Percentiles rank a stretch among this genome's conserved stretches.
These are phyloP conservation scores for Trypanosoma avium DNA, from an alignment of 208 protist genomes.

Conservation along the genomic window DNA sequence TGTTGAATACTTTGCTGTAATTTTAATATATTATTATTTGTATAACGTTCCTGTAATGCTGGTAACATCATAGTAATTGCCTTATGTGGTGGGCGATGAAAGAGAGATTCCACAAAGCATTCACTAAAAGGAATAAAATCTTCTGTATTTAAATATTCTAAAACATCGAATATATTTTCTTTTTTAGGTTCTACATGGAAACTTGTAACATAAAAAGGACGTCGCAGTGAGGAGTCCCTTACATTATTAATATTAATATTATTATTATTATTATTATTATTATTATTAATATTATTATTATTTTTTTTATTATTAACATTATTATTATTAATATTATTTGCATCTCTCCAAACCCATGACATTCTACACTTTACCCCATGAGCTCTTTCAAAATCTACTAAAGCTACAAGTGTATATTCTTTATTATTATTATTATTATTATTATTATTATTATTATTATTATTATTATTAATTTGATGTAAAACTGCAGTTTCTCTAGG, in stretches of 20 bases:
- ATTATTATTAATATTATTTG: no score
- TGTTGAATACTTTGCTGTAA: constrained; percentile 49
- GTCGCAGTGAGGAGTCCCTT: no score
- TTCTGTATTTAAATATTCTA: constrained; percentile 54
- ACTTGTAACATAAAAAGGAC: constrained; percentile 66
- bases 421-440: no score
- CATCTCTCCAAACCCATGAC: constrained; percentile 48
- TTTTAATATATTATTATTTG: constrained; percentile 19
- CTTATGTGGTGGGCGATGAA: constrained; percentile 38
- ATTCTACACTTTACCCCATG: constrained; percentile 69
- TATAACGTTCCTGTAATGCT: constrained; percentile 53
- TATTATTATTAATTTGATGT: no score
- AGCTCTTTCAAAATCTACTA: constrained; percentile 74
- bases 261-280: no score
- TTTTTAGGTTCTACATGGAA: constrained; percentile 61
- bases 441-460: no score
- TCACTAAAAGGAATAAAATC: constrained; percentile 80
- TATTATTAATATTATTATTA: no score
- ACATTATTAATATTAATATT: no score
- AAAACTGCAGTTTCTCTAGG: constrained; percentile 49
- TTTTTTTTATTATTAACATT: no score
- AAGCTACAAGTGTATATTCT: no score
- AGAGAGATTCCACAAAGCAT: constrained; percentile 63
- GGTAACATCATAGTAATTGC: constrained; percentile 70
- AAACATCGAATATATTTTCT: constrained; percentile 49